Conservation (phyloP, 192 early-diverging fungal genomes). For the Backusella tuberculispora region DNA sequence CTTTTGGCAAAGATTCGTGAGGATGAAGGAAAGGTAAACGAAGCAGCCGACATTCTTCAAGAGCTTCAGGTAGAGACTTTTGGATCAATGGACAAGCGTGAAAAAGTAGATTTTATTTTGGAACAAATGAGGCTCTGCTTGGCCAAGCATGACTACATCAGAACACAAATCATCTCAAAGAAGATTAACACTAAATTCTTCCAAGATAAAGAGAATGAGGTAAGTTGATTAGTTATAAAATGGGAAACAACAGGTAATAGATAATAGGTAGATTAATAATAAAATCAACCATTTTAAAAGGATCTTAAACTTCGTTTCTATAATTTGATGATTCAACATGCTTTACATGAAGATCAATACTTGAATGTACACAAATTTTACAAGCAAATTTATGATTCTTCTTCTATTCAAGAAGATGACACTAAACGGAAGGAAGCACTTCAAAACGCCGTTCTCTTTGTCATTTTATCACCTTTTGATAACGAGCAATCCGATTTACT, state of each 20-base stretch:
- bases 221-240: slow-evolving; percentile 21
- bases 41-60: slow-evolving; percentile 95
- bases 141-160: slow-evolving; percentile 89
- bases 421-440: slow-evolving; percentile 76
- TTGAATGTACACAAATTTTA: slow-evolving; percentile 93
- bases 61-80: slow-evolving; percentile 99
- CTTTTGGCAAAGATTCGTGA: slow-evolving; percentile 90
- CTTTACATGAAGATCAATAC: slow-evolving; percentile 88
- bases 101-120: slow-evolving; percentile 99
- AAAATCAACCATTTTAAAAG: slow-evolving; percentile 33
- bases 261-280: too few relatives aligned
- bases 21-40: slow-evolving; percentile 84
- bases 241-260: too few relatives aligned
- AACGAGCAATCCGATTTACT: slow-evolving; percentile 97
- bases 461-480: slow-evolving; percentile 89
- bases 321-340: slow-evolving; percentile 94
- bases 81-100: slow-evolving; percentile 97
- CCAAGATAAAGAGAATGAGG: slow-evolving; percentile 74
- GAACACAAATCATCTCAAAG: slow-evolving; percentile 91
- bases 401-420: slow-evolving; percentile 78
- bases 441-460: slow-evolving; percentile 82
- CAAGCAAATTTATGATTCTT: slow-evolving; percentile 88
- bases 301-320: slow-evolving; percentile 97
- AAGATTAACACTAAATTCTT: slow-evolving; percentile 98
- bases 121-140: slow-evolving; percentile 98